Percentiles rank a stretch among this genome's conserved stretches.
These are phyloP conservation scores for Komagataella kurtzmanii DNA, from an alignment of 805 yeast genomes.

Conservation along the genomic window DNA sequence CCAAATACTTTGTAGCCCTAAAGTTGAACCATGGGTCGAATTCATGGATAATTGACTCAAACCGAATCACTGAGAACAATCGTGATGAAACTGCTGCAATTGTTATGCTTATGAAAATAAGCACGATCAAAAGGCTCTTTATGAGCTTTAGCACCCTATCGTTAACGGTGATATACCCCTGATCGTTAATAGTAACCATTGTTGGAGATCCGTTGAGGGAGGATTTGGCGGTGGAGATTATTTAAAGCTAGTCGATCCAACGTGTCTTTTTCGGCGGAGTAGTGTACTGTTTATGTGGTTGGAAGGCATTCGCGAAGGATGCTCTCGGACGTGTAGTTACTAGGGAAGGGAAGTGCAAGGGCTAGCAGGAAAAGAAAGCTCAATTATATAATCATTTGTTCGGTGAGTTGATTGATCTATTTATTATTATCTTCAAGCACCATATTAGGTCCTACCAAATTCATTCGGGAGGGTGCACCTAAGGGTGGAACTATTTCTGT, in stretches of 20 bases:
- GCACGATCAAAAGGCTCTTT: slow-evolving; percentile 37
- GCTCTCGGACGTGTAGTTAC: not conserved
- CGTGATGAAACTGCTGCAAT: slow-evolving; percentile 90
- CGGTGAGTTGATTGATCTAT: not conserved
- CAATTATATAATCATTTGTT: not conserved
- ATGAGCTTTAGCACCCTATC: slow-evolving; percentile 8
- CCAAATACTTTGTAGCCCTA: slow-evolving; percentile 90
- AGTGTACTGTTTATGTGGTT: not conserved
- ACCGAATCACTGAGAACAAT: slow-evolving; percentile 89
- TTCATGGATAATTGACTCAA: slow-evolving; percentile 94
- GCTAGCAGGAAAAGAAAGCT: not conserved
- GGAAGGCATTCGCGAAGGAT: not conserved
- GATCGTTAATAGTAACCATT: slow-evolving; percentile 4
- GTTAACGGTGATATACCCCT: slow-evolving; percentile 14
- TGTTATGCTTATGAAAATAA: slow-evolving; percentile 64
- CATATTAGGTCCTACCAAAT: not conserved
- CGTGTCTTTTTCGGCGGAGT: not conserved
- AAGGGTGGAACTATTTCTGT: not conserved
- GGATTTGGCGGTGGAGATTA: not conserved
- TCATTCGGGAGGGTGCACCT: not conserved
- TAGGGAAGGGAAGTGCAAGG: not conserved
- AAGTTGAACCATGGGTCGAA: slow-evolving; percentile 96
- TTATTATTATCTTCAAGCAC: not conserved
- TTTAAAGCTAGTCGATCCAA: not conserved
- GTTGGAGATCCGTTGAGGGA: not conserved